Base-by-base conservation (phyloP, 371 early-diverging fungal species). In the Coelomomyces lativittatus region DNA sequence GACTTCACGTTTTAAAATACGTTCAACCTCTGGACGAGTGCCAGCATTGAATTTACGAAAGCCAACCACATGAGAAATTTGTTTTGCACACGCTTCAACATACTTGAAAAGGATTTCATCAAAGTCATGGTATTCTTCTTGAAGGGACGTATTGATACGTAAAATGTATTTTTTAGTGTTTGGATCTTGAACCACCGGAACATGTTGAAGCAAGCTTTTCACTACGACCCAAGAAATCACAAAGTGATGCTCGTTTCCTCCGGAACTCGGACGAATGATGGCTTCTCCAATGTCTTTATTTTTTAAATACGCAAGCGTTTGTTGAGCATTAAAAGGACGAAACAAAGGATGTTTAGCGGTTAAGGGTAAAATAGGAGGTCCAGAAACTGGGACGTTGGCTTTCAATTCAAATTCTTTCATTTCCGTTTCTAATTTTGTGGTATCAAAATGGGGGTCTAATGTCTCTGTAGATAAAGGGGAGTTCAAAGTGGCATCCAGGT, bases 171-270 rank as follows among this genome's bases (percentile, higher is more conserved):
- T 12, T 28, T 39, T 39, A 15, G 39, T 15, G 15, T 15, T 14
- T 15, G 39, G 14, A 17, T n/a, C n/a, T 14, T 39, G n/a, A 26
- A 19, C 21, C 17, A 92, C 80, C 51, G 87, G 86, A 31, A 93
- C 66, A 57, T 95, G 95, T 56, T 89, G 87, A 63, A 75, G 89
- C 21, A 90, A 58, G 35, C 61, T 66, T 21, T 85, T 81, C 36
- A 70, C 83, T 12, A 91, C 77, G 52, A 91, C 91, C 88, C 91
- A 92, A 4, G 91, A 91, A 26, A 93, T 78, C 0, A 85, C 80
- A 17, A 97, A 66, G 55, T 88, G 86, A 53, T 86, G 79, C 24
- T 65, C 60, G n/a, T n/a, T n/a, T 11, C 91, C 91, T 11, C 79
- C 74, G 4, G 85, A 83, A 14, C 91, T 91, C 1, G 93, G 92